Conservation (phyloP, 164 flowering plant species). For the Houttuynia cordata region DNA sequence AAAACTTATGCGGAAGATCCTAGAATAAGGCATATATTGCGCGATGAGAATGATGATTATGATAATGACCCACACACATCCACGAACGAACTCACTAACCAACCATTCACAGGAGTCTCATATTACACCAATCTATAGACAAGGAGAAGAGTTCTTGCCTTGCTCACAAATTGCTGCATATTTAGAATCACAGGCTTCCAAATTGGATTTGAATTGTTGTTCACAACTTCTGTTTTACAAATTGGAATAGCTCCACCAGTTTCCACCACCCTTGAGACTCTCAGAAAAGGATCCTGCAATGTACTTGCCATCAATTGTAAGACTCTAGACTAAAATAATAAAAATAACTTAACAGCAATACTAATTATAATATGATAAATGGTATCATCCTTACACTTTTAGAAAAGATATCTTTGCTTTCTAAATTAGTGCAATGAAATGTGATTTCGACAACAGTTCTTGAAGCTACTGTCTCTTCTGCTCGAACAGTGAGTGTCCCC, state of each 20-base stretch:
- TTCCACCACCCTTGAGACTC: slow-evolving; percentile 68
- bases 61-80: no score
- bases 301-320: no score
- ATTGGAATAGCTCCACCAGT: slow-evolving; percentile 59
- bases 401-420: slow-evolving; percentile 68
- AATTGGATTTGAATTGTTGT: slow-evolving; percentile 58
- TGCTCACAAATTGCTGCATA: slow-evolving; percentile 70
- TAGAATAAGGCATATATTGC: no score
- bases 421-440: slow-evolving; percentile 52
- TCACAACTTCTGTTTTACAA: slow-evolving; percentile 79
- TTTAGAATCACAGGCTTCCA: slow-evolving; percentile 65
- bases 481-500: slow-evolving; percentile 60
- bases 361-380: not conserved
- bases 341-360: no score
- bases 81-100: no score
- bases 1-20: no score
- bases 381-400: slow-evolving; percentile 56
- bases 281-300: slow-evolving; percentile 73
- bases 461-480: slow-evolving; percentile 73
- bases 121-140: not conserved
- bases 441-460: slow-evolving; percentile 50
- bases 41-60: no score
- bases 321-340: no score
- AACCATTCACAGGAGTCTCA: not conserved
- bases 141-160: slow-evolving; percentile 25